Evolutionary conservation across 805 yeast species (phyloP).

Genomic region (Metschnikowia peoriensis): DNA sequence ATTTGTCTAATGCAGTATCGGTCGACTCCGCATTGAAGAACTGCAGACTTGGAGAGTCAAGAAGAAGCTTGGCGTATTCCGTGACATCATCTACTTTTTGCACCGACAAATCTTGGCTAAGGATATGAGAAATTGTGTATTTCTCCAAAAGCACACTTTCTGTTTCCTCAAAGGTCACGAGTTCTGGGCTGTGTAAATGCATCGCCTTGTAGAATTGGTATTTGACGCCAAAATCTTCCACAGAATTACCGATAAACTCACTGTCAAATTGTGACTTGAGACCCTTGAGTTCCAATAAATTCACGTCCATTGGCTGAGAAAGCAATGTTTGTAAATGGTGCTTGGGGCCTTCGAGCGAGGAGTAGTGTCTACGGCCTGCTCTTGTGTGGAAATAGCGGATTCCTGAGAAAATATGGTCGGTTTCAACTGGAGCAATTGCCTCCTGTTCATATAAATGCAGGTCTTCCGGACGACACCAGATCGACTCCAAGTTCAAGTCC

Average conservation of each 20-base stretch:
- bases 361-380: conserved; percentile 8
- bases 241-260: conserved; percentile 3
- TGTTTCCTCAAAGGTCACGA: conserved; percentile 26
- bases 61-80: conserved; percentile 29
- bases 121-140: conserved; percentile 21
- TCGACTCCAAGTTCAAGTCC: conserved; percentile 65
- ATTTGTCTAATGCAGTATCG: conserved; percentile 22
- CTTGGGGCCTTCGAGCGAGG: neutral
- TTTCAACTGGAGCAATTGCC: conserved; percentile 13
- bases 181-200: conserved; percentile 26
- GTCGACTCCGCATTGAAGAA: conserved; percentile 11
- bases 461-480: conserved; percentile 56
- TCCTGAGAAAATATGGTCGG: conserved; percentile 26
- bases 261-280: conserved; percentile 6
- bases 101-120: conserved; percentile 11
- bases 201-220: conserved; percentile 25
- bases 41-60: conserved; percentile 31
- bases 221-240: conserved; percentile 21
- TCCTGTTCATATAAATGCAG: conserved; percentile 22
- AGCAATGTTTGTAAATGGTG: conserved; percentile 4
- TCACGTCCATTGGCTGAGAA: neutral
- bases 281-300: neutral
- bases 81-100: conserved; percentile 30
- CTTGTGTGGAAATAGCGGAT: conserved; percentile 38
- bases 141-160: conserved; percentile 27